Evolutionary conservation across 1,139 yeast genomes (phyloP), one percentile per base, ranked within the genome.

Genomic region (Protomyces lactucae-debilis): DNA sequence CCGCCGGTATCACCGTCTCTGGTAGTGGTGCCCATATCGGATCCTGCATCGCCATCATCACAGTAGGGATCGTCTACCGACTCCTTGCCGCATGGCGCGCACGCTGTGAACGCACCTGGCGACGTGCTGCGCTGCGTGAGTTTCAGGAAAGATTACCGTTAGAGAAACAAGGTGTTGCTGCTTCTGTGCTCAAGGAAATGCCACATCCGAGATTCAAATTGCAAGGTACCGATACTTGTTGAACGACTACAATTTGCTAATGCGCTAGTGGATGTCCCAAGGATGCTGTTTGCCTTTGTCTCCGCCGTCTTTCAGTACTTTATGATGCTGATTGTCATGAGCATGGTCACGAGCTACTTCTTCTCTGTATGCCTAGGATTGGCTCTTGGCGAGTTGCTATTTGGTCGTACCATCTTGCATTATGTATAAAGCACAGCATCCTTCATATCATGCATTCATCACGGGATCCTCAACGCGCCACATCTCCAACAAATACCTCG

Each of bases 401-500:
- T 43, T 43, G 48, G 48, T 16, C 48, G 48, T 10, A n/a, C 8
- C 48, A 43, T 43, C 48, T 5, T 16, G 5, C 48, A 43, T 18
- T 43, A 43, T 9, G 48, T 21, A 16, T 43, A 43, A 21, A n/a
- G 12, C 18, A n/a, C 48, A 43, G 16, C 9, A n/a, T 1, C 8
- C 9, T n/a, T n/a, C 23, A 16, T 43, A 16, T 43, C 48, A 43
- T 3, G 16, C 61, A 8, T 37, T 21, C 39, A 25, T 57, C 9
- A 48, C 55, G 16, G 60, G 54, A 48, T 56, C 60, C 36, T 56
- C 46, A 9, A 56, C 54, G 9, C 36, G 46, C 60, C 60, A 56
- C 2, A 25, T 37, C 0, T 14, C 10, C 32, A 36, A 35, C 28
- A 56, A 12, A 25, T 10, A 32, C 18, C 25, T 14, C 23, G 60